Evolutionary conservation across 1,284 basidiomycete genomes (phyloP), one percentile per base, ranked within the genome.

Genomic region (Trichosporon sp.): DNA sequence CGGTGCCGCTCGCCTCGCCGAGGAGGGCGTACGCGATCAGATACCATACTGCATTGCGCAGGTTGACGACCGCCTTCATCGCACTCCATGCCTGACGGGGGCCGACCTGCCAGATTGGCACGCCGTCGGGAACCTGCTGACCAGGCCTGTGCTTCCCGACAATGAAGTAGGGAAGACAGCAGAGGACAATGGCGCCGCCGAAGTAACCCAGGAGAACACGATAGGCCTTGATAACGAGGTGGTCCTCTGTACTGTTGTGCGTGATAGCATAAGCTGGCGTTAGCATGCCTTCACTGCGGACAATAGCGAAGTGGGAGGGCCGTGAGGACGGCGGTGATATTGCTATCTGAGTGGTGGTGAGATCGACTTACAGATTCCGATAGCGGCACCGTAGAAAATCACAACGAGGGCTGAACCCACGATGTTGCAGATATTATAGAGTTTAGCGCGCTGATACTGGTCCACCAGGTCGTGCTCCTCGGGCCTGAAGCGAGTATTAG

Each of bases 381-480:
- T 56, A 4, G 62, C 56, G 8, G 56, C 46, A 13, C 25, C 60
- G 52, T 61, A 61, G 60, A 61, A 61, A 16, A 66, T 46, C 14
- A 62, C 61, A 11, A 63, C 49, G 23, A 69, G 59, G 23, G 64
- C 66, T 21, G 63, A 49, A 23, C 60, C 60, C 6, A 19, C 21
- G 9, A 61, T 61, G 52, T 61, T 61, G 27, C 32, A 49, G 33
- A 64, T 58, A 52, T 69, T 69, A 61, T 60, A 62, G 16, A 69
- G 63, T 62, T 65, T 69, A 32, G 68, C 60, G 14, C 68, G 65
- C 34, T 67, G 64, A 25, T 59, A 67, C 34, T 54, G 52, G 59
- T 65, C 68, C 11, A 67, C 46, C 32, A 40, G 13, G 34, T 40
- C 65, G 44, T 69, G 68, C 27, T 60, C 65, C 57, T 69, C 68